These are phyloP conservation scores for Dacryopinax spathularia DNA, from an alignment of 768 basidiomycete species.

Conservation along the genomic window DNA sequence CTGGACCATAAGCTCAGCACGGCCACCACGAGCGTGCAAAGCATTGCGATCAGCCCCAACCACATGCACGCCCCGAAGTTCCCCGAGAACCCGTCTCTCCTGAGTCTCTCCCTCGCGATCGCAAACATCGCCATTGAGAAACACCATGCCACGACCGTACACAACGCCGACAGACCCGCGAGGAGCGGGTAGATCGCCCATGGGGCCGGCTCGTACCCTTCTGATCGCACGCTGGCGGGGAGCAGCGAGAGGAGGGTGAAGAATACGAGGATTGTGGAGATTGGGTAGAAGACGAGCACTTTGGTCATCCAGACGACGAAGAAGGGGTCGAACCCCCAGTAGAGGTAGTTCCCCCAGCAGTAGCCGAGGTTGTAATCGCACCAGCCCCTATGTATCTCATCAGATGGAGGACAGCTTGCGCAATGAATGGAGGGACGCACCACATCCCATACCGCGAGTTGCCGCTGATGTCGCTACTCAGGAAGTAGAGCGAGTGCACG, in stretches of 20 bases:
- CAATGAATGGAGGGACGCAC: background rate
- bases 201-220: background rate
- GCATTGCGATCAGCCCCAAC: background rate
- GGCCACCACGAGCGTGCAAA: background rate
- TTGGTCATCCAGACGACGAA: constrained; percentile 1
- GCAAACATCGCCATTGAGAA: background rate
- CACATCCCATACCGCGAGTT: background rate
- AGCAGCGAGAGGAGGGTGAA: background rate
- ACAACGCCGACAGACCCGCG: background rate
- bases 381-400: background rate
- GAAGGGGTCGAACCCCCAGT: constrained; percentile 5
- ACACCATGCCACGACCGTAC: background rate
- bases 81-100: background rate
- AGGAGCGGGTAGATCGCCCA: background rate
- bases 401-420: background rate
- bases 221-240: background rate
- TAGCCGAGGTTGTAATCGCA: background rate
- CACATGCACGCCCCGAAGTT: background rate
- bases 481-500: background rate
- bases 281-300: background rate
- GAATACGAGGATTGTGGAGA: background rate
- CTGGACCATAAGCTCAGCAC: background rate
- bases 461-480: background rate
- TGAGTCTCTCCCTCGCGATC: background rate
- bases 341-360: constrained; percentile 3